Conservation (phyloP, 768 basidiomycete species). For the Cystofilobasidium ferigula region DNA sequence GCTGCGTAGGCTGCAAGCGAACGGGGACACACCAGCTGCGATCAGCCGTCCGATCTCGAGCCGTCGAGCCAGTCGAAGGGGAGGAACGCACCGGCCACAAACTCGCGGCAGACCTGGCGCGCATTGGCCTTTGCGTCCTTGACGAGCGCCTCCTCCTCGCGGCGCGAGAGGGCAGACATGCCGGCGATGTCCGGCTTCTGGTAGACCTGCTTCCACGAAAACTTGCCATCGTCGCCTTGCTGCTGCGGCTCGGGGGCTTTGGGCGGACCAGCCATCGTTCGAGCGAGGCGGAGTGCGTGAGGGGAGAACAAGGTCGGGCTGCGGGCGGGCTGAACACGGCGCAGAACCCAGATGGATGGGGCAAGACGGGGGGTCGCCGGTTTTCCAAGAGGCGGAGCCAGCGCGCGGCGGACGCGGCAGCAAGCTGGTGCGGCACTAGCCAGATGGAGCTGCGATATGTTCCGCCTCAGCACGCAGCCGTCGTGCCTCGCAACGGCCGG, state of each 20-base stretch:
- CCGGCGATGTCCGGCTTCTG: constrained; percentile 12
- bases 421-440: too few relatives aligned
- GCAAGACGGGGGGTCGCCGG: too few relatives aligned
- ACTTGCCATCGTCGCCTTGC: background rate
- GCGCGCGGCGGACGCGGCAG: too few relatives aligned
- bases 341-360: too few relatives aligned
- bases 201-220: constrained; percentile 9
- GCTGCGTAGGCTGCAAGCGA: constrained; percentile 58
- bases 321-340: too few relatives aligned
- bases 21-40: background rate
- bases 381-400: too few relatives aligned
- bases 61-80: constrained; percentile 3
- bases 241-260: background rate
- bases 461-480: too few relatives aligned
- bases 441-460: too few relatives aligned
- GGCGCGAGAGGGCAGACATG: constrained; percentile 19
- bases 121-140: constrained; percentile 72
- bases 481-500: too few relatives aligned
- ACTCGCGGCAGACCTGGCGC: constrained; percentile 60
- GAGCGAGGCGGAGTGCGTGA: background rate
- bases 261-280: background rate
- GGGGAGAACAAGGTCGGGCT: too few relatives aligned
- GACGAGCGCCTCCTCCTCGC: constrained; percentile 60
- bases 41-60: background rate
- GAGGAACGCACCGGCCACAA: constrained; percentile 55